Percentiles rank a stretch among this genome's conserved stretches.
phyloP scores from a whole-genome alignment of 768 basidiomycete genomes.

The Clitopilus passeckerianus region DNA sequence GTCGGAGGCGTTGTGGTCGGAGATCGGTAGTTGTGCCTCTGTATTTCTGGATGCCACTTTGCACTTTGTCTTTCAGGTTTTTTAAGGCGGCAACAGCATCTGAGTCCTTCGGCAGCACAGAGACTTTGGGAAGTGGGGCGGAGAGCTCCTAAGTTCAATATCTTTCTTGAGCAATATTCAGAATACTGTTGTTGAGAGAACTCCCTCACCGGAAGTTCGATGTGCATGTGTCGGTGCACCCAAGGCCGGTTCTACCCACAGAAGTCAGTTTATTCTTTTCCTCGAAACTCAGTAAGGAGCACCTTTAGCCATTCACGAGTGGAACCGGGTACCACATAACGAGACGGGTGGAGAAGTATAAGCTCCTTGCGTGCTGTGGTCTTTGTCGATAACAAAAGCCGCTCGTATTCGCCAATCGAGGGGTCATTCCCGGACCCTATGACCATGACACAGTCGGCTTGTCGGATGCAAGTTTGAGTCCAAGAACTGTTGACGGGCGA shows the following conservation, averaged over 20 bases:
- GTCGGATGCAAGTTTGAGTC: conserved; percentile 97
- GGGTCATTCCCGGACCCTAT: conserved; percentile 94
- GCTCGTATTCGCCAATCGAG: conserved; percentile 89
- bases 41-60: conserved; percentile 85
- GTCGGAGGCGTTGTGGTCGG: conserved; percentile 72
- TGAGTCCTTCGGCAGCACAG: conserved; percentile 66
- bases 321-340: conserved; percentile 82
- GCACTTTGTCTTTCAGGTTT: conserved; percentile 89
- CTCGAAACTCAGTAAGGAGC: conserved; percentile 2
- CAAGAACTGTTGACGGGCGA: conserved; percentile 92
- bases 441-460: conserved; percentile 93
- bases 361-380: conserved; percentile 98
- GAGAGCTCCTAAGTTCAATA: neutral
- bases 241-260: conserved; percentile 78
- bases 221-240: conserved; percentile 94
- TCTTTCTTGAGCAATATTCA: conserved; percentile 1
- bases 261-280: conserved; percentile 3
- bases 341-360: conserved; percentile 88
- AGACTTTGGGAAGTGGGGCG: conserved; percentile 53
- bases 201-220: conserved; percentile 74
- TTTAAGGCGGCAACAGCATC: conserved; percentile 87
- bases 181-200: conserved; percentile 4
- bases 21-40: conserved; percentile 57
- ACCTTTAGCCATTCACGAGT: conserved; percentile 97
- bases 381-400: conserved; percentile 89